These are phyloP conservation scores for Wallacemonas collosoma DNA, from an alignment of 208 protist genomes.

Conservation along the genomic window DNA sequence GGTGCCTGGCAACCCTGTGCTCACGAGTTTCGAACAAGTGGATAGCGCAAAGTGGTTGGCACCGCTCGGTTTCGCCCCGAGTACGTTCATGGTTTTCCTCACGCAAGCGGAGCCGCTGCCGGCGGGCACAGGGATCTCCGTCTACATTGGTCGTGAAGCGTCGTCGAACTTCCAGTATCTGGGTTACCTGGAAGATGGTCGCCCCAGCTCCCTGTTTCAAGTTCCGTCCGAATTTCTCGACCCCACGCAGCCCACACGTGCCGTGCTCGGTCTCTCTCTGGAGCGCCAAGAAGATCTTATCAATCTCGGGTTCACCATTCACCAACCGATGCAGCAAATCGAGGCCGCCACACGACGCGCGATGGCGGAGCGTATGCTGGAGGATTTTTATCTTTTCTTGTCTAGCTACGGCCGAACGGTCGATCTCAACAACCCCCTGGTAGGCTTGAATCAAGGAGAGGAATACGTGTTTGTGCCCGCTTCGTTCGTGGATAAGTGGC, in stretches of 20 bases:
- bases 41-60: constrained; percentile 53
- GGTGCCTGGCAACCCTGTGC: constrained; percentile 60
- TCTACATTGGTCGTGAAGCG: constrained; percentile 67
- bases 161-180: constrained; percentile 65
- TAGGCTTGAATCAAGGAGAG: constrained; percentile 20
- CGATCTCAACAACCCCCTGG: constrained; percentile 13
- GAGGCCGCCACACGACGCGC: constrained; percentile 56
- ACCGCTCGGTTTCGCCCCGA: constrained; percentile 46
- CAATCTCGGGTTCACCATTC: constrained; percentile 52
- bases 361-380: constrained; percentile 68
- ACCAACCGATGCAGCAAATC: constrained; percentile 44
- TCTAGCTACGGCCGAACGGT: constrained; percentile 56
- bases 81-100: constrained; percentile 73
- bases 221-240: constrained; percentile 43
- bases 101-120: constrained; percentile 49
- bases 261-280: constrained; percentile 66
- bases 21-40: constrained; percentile 43
- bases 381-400: constrained; percentile 78
- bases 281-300: constrained; percentile 52
- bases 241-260: constrained; percentile 26
- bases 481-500: constrained; percentile 77
- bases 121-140: constrained; percentile 38
- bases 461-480: constrained; percentile 72
- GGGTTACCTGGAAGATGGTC: constrained; percentile 52
- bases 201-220: constrained; percentile 57